Base-by-base conservation (phyloP, 257 asterid genomes). In the Fraxinus cuspidata region DNA sequence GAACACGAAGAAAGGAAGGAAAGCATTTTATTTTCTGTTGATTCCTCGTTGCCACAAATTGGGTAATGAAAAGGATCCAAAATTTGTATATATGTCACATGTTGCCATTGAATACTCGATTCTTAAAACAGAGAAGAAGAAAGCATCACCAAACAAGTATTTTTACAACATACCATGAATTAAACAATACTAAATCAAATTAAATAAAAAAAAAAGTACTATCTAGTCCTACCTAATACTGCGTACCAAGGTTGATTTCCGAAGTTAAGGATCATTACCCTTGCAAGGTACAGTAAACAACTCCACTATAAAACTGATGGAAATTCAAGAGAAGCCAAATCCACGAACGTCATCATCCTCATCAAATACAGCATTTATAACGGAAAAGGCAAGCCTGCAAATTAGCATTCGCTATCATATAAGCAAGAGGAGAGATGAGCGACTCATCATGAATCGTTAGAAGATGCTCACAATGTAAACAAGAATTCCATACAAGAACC, bases 371-470 rank as follows among this genome's bases (percentile, higher is more conserved):
- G 84, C 85, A 63, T 83, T 84, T 74, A 90, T 83, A n/a, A 83
- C 84, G 15, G 96, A 84, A 79, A 94, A 79, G 18, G 90, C 86
- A 31, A 92, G 91, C 90, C 97, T 92, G 90, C 91, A 83, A 74
- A 70, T 40, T 28, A 78, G 35, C 72, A 74, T 56, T 44, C 35
- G 27, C 5, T 12, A 74, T 75, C 53, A 51, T 68, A 31, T 63
- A 25, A 23, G 69, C 34, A 1, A 63, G 32, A 63, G 7, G 32
- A 25, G 32, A 63, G 29, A 23, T 25, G 34, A 25, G 32, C 31
- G 7, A 23, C 34, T 12, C 7, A 38, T 65, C 47, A 0, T 40
- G 47, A 40, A 10, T 58, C 35, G 27, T 9, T 31, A 58, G 44
- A 18, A 27, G 74, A 19, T 32, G 37, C 29, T 71, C 21, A 35